Evolutionary conservation across 1,139 yeast genomes (phyloP), one percentile per base, ranked within the genome.

Genomic region (Wickerhamomyces sp.): DNA sequence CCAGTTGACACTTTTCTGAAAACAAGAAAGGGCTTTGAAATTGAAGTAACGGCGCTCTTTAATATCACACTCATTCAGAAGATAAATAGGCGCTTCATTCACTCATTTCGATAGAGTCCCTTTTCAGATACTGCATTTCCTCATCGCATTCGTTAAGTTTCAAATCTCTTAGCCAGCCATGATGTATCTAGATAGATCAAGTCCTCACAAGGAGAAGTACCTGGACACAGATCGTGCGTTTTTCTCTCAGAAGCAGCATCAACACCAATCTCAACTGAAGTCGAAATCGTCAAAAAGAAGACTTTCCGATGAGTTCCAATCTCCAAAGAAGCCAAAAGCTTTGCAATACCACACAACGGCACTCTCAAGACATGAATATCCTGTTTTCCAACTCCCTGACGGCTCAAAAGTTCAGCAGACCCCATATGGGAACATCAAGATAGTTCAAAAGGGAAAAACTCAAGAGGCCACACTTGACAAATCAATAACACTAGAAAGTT

Each of bases 331-430:
- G 16, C 22, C 26, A 31, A 40, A 23, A 21, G 16, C 16, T 19
- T 25, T 27, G 31, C 37, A 20, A 32, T 13, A 9, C 5, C 21
- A 15, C 1, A 14, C 20, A 16, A 26, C 22, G 6, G 23, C 12
- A 21, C 21, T 13, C 14, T 17, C 23, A 30, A 27, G 17, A 22
- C 32, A 35, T 27, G 79, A 75, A 39, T 78, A 79, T 73, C 81
- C 84, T 4, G 65, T 70, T 32, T 78, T 73, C 47, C 62, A 68
- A 36, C 83, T 76, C 41, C 85, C 85, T 3, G 75, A 75, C 16
- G 85, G 85, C 6, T 84, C 84, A 0, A 62, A 66, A 17, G 69
- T 78, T 32, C 78, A 77, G 51, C 73, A 77, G 37, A 75, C 83
- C 0, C 84, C 85, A 6, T 72, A 79, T 66, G 85, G 85, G 4